A percentile compares a stretch with the other conserved stretches of the same genome.
Conservation (phyloP, 2,329 filamentous ascomycete species). For the Ilyonectria robusta region DNA sequence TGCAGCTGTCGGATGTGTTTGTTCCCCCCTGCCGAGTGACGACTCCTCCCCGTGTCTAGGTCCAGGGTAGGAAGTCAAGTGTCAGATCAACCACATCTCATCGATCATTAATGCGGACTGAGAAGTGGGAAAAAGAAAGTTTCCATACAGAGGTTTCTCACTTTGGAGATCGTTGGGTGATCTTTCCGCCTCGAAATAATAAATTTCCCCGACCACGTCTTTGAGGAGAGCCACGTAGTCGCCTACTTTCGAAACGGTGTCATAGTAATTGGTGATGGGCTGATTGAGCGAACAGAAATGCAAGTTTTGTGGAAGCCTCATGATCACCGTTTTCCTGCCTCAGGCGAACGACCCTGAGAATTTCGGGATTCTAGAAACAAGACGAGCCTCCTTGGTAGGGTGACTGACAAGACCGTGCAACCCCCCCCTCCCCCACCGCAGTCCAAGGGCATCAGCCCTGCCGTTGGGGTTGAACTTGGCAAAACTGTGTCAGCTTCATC, state of each 20-base stretch:
- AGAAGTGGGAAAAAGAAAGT: not conserved
- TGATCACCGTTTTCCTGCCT: constrained; percentile 12
- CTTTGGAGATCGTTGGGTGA: not conserved
- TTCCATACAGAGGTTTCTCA: not conserved
- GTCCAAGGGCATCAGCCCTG: constrained; percentile 20
- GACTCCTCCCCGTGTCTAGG: not conserved
- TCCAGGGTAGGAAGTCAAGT: constrained; percentile 21
- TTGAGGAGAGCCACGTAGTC: constrained; percentile 1
- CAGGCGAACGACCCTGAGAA: constrained; percentile 18
- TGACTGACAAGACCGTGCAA: constrained; percentile 3
- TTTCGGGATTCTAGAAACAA: constrained; percentile 25
- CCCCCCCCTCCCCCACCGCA: not conserved
- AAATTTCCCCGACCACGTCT: not conserved
- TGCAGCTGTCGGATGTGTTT: not conserved
- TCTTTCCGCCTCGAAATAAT: not conserved
- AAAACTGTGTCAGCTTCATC: constrained; percentile 25
- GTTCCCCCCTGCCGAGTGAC: not conserved
- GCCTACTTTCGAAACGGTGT: constrained; percentile 15
- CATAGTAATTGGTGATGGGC: constrained; percentile 1
- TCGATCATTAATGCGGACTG: not conserved
- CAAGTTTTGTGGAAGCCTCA: constrained; percentile 13
- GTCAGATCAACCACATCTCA: not conserved
- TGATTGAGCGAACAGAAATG: not conserved
- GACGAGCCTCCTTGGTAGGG: constrained; percentile 10
- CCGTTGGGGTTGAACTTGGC: constrained; percentile 5